Conservation (phyloP, 306 rosid genomes). For the Cucurbita moschata region DNA sequence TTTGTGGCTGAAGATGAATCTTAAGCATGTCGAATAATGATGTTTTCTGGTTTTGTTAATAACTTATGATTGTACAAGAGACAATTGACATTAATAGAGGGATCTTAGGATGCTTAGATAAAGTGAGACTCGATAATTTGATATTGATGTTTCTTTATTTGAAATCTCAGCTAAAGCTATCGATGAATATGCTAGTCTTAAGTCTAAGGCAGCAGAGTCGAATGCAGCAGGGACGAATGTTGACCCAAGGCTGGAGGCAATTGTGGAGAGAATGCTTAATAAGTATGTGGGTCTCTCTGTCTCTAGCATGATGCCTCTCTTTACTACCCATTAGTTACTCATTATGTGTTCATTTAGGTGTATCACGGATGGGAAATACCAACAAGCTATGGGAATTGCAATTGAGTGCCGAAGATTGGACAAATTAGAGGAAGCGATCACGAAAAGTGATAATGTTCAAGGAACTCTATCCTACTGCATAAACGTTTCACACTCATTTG, state of each 20-base stretch:
- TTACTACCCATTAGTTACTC: not conserved
- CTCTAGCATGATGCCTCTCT: not conserved
- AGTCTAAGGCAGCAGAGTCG: conserved; percentile 71
- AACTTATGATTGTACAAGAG: not conserved
- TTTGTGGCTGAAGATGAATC: not conserved
- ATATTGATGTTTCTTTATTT: conserved; percentile 9
- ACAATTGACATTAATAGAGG: not conserved
- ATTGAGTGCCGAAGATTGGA: conserved; percentile 95
- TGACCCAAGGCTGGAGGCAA: conserved; percentile 88
- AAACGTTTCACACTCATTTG: conserved; percentile 74
- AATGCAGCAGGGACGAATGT: conserved; percentile 36
- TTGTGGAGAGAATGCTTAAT: conserved; percentile 91
- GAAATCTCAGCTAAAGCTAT: conserved; percentile 78
- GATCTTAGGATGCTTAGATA: not conserved
- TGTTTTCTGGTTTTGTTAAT: not conserved
- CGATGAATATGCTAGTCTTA: conserved; percentile 85
- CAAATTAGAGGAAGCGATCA: conserved; percentile 95
- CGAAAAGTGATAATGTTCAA: conserved; percentile 79
- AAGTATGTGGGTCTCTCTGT: conserved; percentile 40
- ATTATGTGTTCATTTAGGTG: conserved; percentile 39
- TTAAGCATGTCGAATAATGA: not conserved
- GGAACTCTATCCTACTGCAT: conserved; percentile 93
- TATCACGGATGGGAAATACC: conserved; percentile 81
- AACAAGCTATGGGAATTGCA: conserved; percentile 97
- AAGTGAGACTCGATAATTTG: not conserved